Percentiles rank a stretch among this genome's conserved stretches.
Evolutionary conservation across 2,329 filamentous ascomycete genomes (phyloP).

Genomic region (Fusarium avenaceum): DNA sequence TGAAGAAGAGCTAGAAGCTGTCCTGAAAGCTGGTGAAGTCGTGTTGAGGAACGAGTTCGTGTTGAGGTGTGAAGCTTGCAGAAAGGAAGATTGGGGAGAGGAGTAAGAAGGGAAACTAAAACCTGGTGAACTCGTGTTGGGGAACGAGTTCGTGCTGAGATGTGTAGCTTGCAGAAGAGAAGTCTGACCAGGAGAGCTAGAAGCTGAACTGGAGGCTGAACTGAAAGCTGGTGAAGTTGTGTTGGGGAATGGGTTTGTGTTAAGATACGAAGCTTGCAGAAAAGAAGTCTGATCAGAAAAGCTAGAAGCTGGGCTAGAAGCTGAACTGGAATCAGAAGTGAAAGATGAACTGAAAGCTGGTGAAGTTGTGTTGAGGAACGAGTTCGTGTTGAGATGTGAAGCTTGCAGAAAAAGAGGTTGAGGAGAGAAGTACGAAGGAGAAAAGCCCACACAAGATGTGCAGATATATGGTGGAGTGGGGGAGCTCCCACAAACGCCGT

Average conservation of each 20-base stretch:
- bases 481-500: background rate
- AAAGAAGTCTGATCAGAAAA: background rate
- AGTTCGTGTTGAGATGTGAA: background rate
- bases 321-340: no score
- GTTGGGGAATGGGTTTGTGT: background rate
- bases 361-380: background rate
- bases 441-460: background rate
- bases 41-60: background rate
- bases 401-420: background rate
- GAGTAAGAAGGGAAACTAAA: background rate
- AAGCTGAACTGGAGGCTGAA: no score
- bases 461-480: conserved; percentile 12
- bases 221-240: background rate
- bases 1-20: background rate
- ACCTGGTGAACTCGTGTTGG: background rate
- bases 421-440: background rate
- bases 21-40: background rate
- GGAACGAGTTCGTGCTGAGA: background rate
- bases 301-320: background rate
- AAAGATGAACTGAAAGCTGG: background rate
- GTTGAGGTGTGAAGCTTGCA: background rate
- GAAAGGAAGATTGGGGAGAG: background rate
- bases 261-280: background rate
- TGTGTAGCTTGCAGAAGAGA: no score
- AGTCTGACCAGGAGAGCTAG: background rate